Evolutionary conservation across 805 yeast genomes (phyloP), one percentile per base, ranked within the genome.

Genomic region (Candida sonorensis): DNA sequence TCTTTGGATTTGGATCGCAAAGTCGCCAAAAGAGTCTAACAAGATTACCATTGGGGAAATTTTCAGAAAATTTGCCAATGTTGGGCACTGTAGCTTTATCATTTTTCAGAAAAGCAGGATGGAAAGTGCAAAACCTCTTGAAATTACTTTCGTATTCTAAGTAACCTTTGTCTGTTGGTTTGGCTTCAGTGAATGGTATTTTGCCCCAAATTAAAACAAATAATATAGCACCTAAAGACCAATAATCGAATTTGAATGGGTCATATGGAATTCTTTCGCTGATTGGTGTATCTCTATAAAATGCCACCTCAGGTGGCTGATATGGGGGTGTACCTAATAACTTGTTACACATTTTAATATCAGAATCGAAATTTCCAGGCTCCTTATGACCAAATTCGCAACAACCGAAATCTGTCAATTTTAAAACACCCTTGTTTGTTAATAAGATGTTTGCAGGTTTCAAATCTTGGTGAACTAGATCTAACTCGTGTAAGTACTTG

Each of bases 291-390:
- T 33, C 61, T 69, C 37, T 63, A 66, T 40, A 60, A 17, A 59
- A 51, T 71, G 75, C 69, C 11, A 81, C 83, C 55, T 82, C 92
- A 2, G 94, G 92, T 4, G 90, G 76, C 10, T 80, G 73, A 53
- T 80, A 82, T 1, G 92, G 92, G 4, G 92, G 85, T 1, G 88
- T 80, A 2, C 94, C 92, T 26, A 81, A 80, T 51, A 70, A 69
- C 2, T 74, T 61, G 26, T 67, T 60, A 16, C 39, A 32, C 12
- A 34, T 24, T 30, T 55, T 57, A 10, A 69, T 40, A 3, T 63
- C 61, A 16, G 74, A 64, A 0, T 53, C 43, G 14, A 69, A 57
- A 53, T 81, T 72, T 2, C 71, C 68, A 1, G 71, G 72, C 14
- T 53, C 62, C 31, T 57, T 68, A 51, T 76, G 79, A 12, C 78